Evolutionary conservation across 2,329 filamentous ascomycete genomes (phyloP).

Genomic region (Pseudovirgaria hyperparasitica): DNA sequence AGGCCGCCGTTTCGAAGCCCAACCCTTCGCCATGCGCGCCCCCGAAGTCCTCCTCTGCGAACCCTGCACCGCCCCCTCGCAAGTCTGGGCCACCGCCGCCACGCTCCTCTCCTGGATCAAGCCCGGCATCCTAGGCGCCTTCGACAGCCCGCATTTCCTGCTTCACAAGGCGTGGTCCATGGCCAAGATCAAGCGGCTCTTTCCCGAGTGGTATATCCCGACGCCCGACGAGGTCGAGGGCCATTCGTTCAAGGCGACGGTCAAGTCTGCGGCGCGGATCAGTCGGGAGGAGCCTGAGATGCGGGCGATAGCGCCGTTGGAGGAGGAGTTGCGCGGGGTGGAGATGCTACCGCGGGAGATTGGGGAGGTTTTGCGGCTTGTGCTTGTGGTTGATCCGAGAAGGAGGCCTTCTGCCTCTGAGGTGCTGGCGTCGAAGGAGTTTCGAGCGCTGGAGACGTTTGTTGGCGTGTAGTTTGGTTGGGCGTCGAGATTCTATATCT

Average conservation of each 20-base stretch:
- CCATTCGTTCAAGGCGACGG: slow-evolving; percentile 4
- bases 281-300: slow-evolving; percentile 5
- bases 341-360: slow-evolving; percentile 7
- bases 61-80: slow-evolving; percentile 6
- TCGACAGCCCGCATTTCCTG: slow-evolving; percentile 6
- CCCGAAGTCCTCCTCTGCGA: slow-evolving; percentile 9
- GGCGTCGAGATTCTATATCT: no score
- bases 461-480: no score
- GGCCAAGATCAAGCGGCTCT: slow-evolving; percentile 9
- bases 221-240: slow-evolving; percentile 5
- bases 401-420: slow-evolving; percentile 8
- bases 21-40: slow-evolving; percentile 9
- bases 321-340: slow-evolving; percentile 4
- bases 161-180: slow-evolving; percentile 7
- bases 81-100: slow-evolving; percentile 8
- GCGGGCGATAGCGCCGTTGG: slow-evolving; percentile 5
- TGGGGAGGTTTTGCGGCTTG: slow-evolving; percentile 7
- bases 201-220: slow-evolving; percentile 6
- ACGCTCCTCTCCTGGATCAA: slow-evolving; percentile 8
- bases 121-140: slow-evolving; percentile 6
- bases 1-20: slow-evolving; percentile 5
- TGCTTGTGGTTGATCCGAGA: slow-evolving; percentile 7
- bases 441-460: slow-evolving; percentile 6
- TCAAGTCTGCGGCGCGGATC: slow-evolving; percentile 5
- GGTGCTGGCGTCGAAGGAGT: slow-evolving; percentile 7